Evolutionary conservation across 1,284 basidiomycete species (phyloP).

Genomic region (Heliocybe sulcata): DNA sequence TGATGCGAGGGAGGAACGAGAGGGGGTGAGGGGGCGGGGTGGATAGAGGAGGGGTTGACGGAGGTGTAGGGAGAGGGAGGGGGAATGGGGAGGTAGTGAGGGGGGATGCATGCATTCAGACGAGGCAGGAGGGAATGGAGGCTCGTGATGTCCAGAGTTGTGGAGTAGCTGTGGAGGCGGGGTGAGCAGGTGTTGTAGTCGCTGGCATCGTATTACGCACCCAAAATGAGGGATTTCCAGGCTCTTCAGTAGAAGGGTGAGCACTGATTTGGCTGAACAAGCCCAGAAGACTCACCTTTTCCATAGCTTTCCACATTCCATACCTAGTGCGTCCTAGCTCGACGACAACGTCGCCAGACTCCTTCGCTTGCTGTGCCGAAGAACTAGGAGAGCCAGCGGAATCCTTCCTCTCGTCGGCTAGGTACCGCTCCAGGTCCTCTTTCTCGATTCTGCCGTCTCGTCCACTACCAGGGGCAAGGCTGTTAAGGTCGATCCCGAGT

Average conservation of each 20-base stretch:
- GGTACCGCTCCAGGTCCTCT: constrained; percentile 60
- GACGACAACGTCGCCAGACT: constrained; percentile 41
- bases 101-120: constrained; percentile 68
- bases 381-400: constrained; percentile 5
- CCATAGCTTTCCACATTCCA: constrained; percentile 87
- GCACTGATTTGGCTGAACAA: constrained; percentile 2
- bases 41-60: constrained; percentile 43
- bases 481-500: constrained; percentile 52
- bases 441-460: constrained; percentile 73
- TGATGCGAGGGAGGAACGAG: constrained; percentile 37
- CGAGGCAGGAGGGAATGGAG: constrained; percentile 64
- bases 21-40: constrained; percentile 30
- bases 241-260: constrained; percentile 38
- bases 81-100: constrained; percentile 41
- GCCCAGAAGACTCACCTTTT: constrained; percentile 38
- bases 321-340: constrained; percentile 75
- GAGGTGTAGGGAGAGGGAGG: constrained; percentile 18
- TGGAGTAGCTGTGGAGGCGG: constrained; percentile 50
- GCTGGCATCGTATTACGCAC: constrained; percentile 12
- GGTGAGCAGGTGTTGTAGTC: background rate
- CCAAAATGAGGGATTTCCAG: constrained; percentile 53
- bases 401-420: constrained; percentile 8
- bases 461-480: constrained; percentile 65
- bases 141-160: constrained; percentile 77
- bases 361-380: constrained; percentile 6